A percentile compares a stretch with the other conserved stretches of the same genome.
Evolutionary conservation across 305 asterid species (phyloP).

Genomic region (Plantago coronopus): DNA sequence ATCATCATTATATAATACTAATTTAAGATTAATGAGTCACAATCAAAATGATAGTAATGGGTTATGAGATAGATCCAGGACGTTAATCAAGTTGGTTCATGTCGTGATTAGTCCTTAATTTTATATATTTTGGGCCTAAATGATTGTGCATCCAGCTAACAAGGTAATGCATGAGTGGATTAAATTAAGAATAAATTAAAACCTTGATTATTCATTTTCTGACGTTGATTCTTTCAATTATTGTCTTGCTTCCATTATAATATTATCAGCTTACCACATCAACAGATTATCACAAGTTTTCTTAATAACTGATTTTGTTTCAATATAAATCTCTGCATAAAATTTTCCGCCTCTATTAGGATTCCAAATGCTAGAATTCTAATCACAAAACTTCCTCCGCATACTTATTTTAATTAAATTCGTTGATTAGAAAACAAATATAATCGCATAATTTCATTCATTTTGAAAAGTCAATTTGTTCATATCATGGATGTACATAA

Average conservation of each 20-base stretch:
- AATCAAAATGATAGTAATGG: slow-evolving; percentile 13
- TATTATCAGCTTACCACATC: background rate
- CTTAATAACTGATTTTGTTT: too few relatives aligned
- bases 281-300: background rate
- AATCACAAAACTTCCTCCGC: too few relatives aligned
- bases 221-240: slow-evolving; percentile 24
- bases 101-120: slow-evolving; percentile 4
- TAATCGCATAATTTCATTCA: too few relatives aligned
- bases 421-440: too few relatives aligned
- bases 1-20: too few relatives aligned
- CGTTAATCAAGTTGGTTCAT: slow-evolving; percentile 15
- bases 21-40: slow-evolving; percentile 10
- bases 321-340: too few relatives aligned
- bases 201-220: slow-evolving; percentile 7
- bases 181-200: background rate
- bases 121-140: background rate
- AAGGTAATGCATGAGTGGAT: slow-evolving; percentile 1
- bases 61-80: slow-evolving; percentile 16
- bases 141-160: slow-evolving; percentile 32
- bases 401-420: too few relatives aligned
- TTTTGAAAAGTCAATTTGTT: too few relatives aligned
- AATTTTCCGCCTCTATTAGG: too few relatives aligned
- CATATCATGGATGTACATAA: too few relatives aligned
- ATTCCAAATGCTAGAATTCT: too few relatives aligned
- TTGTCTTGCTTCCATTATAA: slow-evolving; percentile 5